phyloP scores from a whole-genome alignment of 2,329 filamentous ascomycete genomes.

The Chaetomiaceae sp. region DNA sequence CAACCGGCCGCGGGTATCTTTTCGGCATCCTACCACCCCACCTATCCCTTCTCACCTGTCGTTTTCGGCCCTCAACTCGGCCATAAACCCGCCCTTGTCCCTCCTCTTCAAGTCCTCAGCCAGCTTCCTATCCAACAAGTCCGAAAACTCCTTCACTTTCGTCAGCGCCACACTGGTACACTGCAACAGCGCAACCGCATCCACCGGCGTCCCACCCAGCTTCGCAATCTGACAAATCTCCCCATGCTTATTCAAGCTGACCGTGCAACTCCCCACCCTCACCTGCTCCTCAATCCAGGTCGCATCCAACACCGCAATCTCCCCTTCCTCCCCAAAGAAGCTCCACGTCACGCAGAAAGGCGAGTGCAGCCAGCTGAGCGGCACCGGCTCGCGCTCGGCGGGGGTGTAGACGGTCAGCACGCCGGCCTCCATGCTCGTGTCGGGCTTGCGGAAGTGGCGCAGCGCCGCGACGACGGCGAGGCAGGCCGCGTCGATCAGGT shows the following conservation, averaged over 20 bases:
- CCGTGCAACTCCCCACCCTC: conserved; percentile 66
- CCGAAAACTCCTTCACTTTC: conserved; percentile 77
- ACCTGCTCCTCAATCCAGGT: conserved; percentile 73
- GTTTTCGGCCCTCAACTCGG: conserved; percentile 79
- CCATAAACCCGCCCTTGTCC: conserved; percentile 73
- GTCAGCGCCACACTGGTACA: conserved; percentile 70
- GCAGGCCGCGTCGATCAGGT: conserved; percentile 80
- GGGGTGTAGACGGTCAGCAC: conserved; percentile 77
- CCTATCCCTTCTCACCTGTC: conserved; percentile 55
- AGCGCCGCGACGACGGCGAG: conserved; percentile 83
- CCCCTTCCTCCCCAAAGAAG: conserved; percentile 70
- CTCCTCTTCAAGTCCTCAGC: conserved; percentile 73
- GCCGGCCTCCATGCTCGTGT: conserved; percentile 81
- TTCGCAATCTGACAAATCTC: conserved; percentile 92
- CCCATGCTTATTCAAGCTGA: conserved; percentile 84
- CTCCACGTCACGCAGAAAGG: conserved; percentile 89
- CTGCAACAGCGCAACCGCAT: conserved; percentile 71
- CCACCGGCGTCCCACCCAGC: conserved; percentile 75
- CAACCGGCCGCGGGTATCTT: conserved; percentile 34
- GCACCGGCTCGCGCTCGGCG: conserved; percentile 83
- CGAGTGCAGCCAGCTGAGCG: conserved; percentile 84
- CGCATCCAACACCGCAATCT: conserved; percentile 67
- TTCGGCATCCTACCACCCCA: conserved; percentile 18
- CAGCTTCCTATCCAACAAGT: conserved; percentile 66
- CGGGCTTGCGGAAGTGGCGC: conserved; percentile 85